Evolutionary conservation across 495 filamentous ascomycete genomes (phyloP), one percentile per base, ranked within the genome.

Genomic region (Penicillium pulvis): DNA sequence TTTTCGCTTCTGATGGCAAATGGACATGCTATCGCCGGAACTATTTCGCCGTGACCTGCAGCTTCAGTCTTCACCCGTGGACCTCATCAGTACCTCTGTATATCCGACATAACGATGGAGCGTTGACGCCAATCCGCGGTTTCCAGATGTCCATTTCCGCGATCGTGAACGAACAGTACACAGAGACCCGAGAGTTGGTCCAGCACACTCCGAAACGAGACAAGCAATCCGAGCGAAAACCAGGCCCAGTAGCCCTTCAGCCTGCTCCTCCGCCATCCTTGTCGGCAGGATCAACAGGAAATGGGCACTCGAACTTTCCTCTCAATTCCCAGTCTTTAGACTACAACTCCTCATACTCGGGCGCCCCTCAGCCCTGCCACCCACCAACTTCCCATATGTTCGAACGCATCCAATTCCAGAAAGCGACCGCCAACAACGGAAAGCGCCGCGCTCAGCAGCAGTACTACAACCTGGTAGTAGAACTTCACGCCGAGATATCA

Each of bases 1-100:
- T 96, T 77, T 97, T 97, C 71, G 79, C 87, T 42, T 83, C 83
- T 3, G 93, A 97, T 55, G 80, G 84, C 14, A 90, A 94, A 58
- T 98, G 93, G 93, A 98, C 93, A 0, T 98, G 93, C 74, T 98
- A 98, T 67, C 81, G 93, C 50, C 82, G 93, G 41, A 98, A 98
- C 72, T 98, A 98, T 72, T 96, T 98, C 70, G 88, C 91, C 1
- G 89, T 96, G 48, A 83, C 87, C 28, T 96, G 92, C 72, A 90
- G 86, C 1, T 97, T 89, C 73, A 83, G 83, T 6, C 75, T 98
- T 4, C 72, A 82, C 24, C 78, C 76, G 6, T 74, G 61, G 64
- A 86, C 58, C 61, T 71, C 71, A 1, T 76, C 71, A 1, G 66
- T 85, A 10, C 83, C 73, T 60, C 67, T 88, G 14, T 70, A 77